Evolutionary conservation across 2,329 filamentous ascomycete genomes (phyloP), one percentile per base, ranked within the genome.

Genomic region (Ascochyta clinopodiicola): DNA sequence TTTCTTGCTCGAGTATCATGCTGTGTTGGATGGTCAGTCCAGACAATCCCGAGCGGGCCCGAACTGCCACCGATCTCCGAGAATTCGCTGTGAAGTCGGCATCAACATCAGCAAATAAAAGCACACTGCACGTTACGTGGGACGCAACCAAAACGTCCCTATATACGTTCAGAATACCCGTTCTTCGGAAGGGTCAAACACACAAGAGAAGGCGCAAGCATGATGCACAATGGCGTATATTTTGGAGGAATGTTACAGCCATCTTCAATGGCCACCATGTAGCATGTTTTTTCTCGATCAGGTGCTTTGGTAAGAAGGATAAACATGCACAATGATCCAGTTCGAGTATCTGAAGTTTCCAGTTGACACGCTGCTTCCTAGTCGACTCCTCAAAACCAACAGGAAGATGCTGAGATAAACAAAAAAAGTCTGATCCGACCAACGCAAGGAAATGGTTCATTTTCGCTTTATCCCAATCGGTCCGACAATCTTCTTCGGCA

Each of bases 381-480:
- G 44, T 59, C 61, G 63, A 62, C 47, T 51, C 55, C 47, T 56
- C 46, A 60, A 59, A 22, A 45, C 47, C 56, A 27, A 48, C 35
- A 58, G 58, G 60, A 49, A 63, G 44, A 64, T 68, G 56, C 60
- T 58, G 55, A 58, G 53, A 61, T 72, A 74, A 69, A 71, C 72
- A 75, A 73, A 63, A 71, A 60, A 67, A 55, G 37, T 44, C 43
- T 61, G 44, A 57, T 54, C 62, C 66, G 69, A 63, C 51, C 52
- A 38, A 60, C 58, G 61, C 50, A 63, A 63, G 61, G 53, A 66
- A 56, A 67, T 69, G 59, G 47, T 51, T 37, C 56, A 43, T 63
- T 66, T 69, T 68, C 32, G 59, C 62, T 55, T 60, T 70, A 68
- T 65, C 61, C 71, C 70, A 72, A 74, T 59, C 56, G 57, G 54